Evolutionary conservation across 306 rosid genomes (phyloP).

Genomic region (Comarum palustre): DNA sequence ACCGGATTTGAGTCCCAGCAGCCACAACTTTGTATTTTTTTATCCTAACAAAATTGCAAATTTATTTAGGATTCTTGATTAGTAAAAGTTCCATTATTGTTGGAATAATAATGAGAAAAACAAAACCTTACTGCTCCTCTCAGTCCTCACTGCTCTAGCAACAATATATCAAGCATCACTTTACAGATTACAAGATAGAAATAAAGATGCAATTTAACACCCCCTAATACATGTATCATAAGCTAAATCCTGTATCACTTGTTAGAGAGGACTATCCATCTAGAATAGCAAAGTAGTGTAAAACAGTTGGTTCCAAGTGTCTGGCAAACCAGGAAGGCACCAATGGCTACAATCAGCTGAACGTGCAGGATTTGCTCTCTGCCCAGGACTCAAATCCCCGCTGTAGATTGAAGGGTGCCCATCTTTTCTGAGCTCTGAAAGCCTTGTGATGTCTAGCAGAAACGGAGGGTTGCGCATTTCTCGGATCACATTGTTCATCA

Average conservation of each 20-base stretch:
- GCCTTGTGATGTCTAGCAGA: conserved; percentile 76
- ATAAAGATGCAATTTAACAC: conserved; percentile 28
- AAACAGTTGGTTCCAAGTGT: conserved; percentile 84
- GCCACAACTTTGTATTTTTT: no score
- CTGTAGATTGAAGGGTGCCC: conserved; percentile 86
- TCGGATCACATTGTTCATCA: conserved; percentile 62
- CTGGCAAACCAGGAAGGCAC: conserved; percentile 96
- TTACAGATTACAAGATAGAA: conserved; percentile 25
- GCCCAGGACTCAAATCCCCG: conserved; percentile 75
- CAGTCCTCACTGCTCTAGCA: neutral
- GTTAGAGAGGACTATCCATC: conserved; percentile 14
- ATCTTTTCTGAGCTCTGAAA: conserved; percentile 76
- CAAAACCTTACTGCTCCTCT: conserved; percentile 3
- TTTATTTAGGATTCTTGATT: neutral
- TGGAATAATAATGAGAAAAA: conserved; percentile 8
- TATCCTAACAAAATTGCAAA: no score
- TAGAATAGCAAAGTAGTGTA: conserved; percentile 59
- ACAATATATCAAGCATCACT: conserved; percentile 4
- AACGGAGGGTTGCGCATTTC: conserved; percentile 59
- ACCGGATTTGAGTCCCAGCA: conserved; percentile 36
- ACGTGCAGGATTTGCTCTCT: conserved; percentile 63
- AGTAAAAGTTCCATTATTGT: neutral
- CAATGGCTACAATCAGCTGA: conserved; percentile 95
- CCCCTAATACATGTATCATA: conserved; percentile 30
- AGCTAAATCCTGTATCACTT: neutral